phyloP scores from a whole-genome alignment of 495 filamentous ascomycete genomes.

The Hypoxylon rickii region DNA sequence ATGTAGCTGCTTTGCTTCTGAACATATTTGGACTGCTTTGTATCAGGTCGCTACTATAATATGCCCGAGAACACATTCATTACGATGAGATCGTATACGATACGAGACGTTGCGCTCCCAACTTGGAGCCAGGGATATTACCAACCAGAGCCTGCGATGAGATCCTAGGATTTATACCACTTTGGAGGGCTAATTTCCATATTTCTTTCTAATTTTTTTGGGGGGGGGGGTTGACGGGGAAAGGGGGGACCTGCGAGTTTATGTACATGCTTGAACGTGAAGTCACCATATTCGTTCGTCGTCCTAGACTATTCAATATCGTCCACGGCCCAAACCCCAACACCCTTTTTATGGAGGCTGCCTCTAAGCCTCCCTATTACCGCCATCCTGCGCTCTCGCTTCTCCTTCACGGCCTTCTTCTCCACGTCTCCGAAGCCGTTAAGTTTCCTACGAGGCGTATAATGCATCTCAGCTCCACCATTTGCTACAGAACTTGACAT shows the following conservation, averaged over 20 bases:
- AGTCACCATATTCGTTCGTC: too few relatives aligned
- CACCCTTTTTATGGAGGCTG: slow-evolving; percentile 45
- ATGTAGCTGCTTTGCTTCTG: too few relatives aligned
- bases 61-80: slow-evolving; percentile 17
- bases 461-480: slow-evolving; percentile 43
- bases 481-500: slow-evolving; percentile 51
- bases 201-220: too few relatives aligned
- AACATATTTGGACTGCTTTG: too few relatives aligned
- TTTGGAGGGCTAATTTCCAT: too few relatives aligned
- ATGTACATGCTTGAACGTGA: too few relatives aligned
- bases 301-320: slow-evolving; percentile 37
- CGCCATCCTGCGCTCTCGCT: slow-evolving; percentile 57
- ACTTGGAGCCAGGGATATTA: slow-evolving; percentile 14
- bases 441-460: slow-evolving; percentile 58
- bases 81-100: slow-evolving; percentile 3
- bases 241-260: too few relatives aligned
- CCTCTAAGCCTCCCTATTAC: slow-evolving; percentile 51
- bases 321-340: slow-evolving; percentile 42
- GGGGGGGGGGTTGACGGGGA: too few relatives aligned
- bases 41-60: too few relatives aligned
- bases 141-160: too few relatives aligned
- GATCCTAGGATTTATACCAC: too few relatives aligned
- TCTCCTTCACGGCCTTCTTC: slow-evolving; percentile 56
- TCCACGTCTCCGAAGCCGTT: slow-evolving; percentile 57
- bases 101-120: slow-evolving; percentile 2